Evolutionary conservation across 192 early-diverging fungal species (phyloP).

Genomic region (Entomortierella chlamydospora): DNA sequence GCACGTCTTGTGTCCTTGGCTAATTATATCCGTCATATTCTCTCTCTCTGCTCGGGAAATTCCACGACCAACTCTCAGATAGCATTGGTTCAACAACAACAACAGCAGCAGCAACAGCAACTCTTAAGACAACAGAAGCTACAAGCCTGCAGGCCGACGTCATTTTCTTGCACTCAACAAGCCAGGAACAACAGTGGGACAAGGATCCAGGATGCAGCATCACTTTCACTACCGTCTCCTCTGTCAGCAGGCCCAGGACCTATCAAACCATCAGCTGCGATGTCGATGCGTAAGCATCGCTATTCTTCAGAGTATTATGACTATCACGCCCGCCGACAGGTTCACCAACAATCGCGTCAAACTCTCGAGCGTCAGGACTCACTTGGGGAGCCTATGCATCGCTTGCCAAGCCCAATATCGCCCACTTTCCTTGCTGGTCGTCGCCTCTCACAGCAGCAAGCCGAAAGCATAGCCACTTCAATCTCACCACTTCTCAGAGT

Average conservation of each 20-base stretch:
- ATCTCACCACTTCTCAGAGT: slow-evolving; percentile 24
- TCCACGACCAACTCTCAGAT: slow-evolving; percentile 12
- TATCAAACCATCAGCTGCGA: slow-evolving; percentile 18
- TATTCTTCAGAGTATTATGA: slow-evolving; percentile 23
- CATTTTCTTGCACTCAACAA: neutral
- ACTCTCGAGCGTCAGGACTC: neutral
- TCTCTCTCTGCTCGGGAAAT: slow-evolving; percentile 31
- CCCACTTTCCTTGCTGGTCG: slow-evolving; percentile 2
- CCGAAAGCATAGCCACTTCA: neutral
- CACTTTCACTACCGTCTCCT: slow-evolving; percentile 9
- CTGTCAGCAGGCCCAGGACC: slow-evolving; percentile 44
- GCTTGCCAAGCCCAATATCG: slow-evolving; percentile 23
- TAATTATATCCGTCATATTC: slow-evolving; percentile 52
- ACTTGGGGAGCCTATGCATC: neutral
- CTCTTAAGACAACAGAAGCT: slow-evolving; percentile 24
- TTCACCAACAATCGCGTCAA: neutral
- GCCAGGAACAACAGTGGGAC: neutral
- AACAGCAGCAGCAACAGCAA: slow-evolving; percentile 3
- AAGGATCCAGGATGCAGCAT: neutral
- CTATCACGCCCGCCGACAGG: slow-evolving; percentile 17
- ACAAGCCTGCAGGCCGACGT: neutral
- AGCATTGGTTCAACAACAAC: slow-evolving; percentile 13
- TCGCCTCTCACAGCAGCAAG: slow-evolving; percentile 2
- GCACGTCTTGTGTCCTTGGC: slow-evolving; percentile 39
- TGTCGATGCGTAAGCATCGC: slow-evolving; percentile 27